Conservation (phyloP, 164 flowering plant species). For the Magnolia changhungtana region DNA sequence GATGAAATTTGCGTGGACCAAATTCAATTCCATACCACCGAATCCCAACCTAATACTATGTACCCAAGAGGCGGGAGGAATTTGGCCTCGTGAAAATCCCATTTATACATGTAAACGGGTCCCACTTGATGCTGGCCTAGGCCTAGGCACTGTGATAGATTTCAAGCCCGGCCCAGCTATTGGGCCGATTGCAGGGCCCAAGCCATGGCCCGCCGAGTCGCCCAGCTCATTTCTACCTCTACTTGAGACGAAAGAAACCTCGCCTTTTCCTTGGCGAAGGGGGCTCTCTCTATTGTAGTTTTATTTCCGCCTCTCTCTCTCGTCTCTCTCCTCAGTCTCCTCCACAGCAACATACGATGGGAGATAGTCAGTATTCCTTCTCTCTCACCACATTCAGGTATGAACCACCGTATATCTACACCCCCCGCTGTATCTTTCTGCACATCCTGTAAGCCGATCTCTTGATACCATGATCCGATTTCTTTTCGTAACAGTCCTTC, state of each 20-base stretch:
- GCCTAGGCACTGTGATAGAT: too few relatives aligned
- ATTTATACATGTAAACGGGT: too few relatives aligned
- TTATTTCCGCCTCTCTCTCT: too few relatives aligned
- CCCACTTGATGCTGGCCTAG: too few relatives aligned
- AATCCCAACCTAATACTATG: too few relatives aligned
- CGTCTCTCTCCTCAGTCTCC: background rate
- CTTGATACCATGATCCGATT: too few relatives aligned
- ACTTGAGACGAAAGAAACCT: background rate
- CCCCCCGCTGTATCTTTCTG: background rate
- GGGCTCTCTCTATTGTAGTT: background rate
- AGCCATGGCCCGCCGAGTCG: background rate
- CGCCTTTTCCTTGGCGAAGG: background rate
- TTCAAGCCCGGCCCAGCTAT: too few relatives aligned
- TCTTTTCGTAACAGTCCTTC: conserved; percentile 59
- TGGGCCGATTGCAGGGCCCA: too few relatives aligned
- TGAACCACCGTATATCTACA: background rate
- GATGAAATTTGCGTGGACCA: too few relatives aligned
- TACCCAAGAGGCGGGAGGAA: too few relatives aligned
- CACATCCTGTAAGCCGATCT: background rate
- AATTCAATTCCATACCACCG: too few relatives aligned
- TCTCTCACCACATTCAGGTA: conserved; percentile 45
- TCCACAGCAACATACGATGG: conserved; percentile 18
- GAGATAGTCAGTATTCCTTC: conserved; percentile 40
- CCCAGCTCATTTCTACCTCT: background rate
- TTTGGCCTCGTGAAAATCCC: too few relatives aligned